Evolutionary conservation across 768 basidiomycete species (phyloP), one percentile per base, ranked within the genome.

Genomic region (Pleurotus citrinopileatus): DNA sequence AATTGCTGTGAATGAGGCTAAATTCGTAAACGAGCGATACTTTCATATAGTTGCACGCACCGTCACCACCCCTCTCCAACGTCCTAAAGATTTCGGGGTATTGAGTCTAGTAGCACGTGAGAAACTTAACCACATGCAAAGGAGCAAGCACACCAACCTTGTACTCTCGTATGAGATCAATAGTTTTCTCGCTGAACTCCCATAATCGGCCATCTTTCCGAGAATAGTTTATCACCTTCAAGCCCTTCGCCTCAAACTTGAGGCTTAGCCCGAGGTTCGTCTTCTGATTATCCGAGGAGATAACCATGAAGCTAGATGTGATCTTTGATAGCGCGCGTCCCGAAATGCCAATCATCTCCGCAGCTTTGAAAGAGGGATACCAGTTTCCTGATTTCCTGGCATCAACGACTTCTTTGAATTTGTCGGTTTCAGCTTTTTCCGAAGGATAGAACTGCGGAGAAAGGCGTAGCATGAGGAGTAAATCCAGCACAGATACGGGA

Each of bases 221-320:
- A 5, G 94, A 88, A 69, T 97, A 98, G 57, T 91, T 90, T 42
- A 97, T 77, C 1, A 99, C 97, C 70, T 98, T 99, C 61, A 94
- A 68, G 8, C 85, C 81, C 70, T 97, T 98, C 10, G 84, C 90
- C 64, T 99, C 97, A 58, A 97, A 99, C 67, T 99, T 99, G 60
- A 99, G 80, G 65, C 91, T 92, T 37, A 99, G 79, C 2, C 97
- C 97, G 26, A 98, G 71, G 65, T 99, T 98, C 53, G 79, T 81
- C 73, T 97, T 98, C 55, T 81, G 77, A 7, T 80, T 80, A 62
- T 92, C 92, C 0, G 80, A 73, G 0, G 81, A 82, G 54, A 92
- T 68, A 37, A 98, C 91, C 84, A 98, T 86, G 64, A 98, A 86
- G 64, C 91, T 96, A 9, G 96, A 95, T 0, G 93, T 91, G 60